phyloP scores from a whole-genome alignment of 2,329 filamentous ascomycete genomes.

The Ascomycota sp. region DNA sequence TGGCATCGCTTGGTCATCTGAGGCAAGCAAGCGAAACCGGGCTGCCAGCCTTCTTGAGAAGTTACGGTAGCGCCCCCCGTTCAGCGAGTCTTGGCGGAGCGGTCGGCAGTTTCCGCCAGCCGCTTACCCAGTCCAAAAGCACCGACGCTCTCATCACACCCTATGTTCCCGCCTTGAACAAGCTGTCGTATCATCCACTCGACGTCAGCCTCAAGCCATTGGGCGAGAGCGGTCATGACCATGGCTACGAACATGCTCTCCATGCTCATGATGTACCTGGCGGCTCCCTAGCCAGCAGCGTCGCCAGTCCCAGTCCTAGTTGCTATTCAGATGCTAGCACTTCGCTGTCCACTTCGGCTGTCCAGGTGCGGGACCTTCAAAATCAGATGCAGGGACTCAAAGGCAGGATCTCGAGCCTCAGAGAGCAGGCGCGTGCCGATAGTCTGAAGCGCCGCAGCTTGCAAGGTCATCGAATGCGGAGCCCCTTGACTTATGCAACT shows the following conservation, averaged over 20 bases:
- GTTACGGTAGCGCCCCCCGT: conserved; percentile 22
- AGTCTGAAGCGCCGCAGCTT: conserved; percentile 58
- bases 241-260: conserved; percentile 5
- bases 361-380: conserved; percentile 52
- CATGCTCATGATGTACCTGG: conserved; percentile 8
- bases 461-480: conserved; percentile 54
- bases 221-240: conserved; percentile 27
- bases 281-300: conserved; percentile 13
- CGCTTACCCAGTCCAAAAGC: conserved; percentile 21
- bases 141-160: conserved; percentile 18
- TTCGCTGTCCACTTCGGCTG: conserved; percentile 48
- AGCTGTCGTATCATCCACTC: conserved; percentile 17
- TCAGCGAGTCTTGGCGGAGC: conserved; percentile 44
- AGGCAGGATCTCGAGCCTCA: conserved; percentile 62
- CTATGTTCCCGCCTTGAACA: conserved; percentile 11
- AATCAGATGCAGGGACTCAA: conserved; percentile 75
- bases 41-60: conserved; percentile 9
- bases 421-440: conserved; percentile 61
- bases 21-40: conserved; percentile 14
- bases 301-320: conserved; percentile 25
- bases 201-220: conserved; percentile 30
- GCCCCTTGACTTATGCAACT: conserved; percentile 54
- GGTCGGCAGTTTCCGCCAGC: conserved; percentile 35
- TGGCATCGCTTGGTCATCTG: conserved; percentile 6
- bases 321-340: conserved; percentile 24